These are phyloP conservation scores for Penicillium robsamsonii DNA, from an alignment of 495 filamentous ascomycete genomes.

Conservation along the genomic window DNA sequence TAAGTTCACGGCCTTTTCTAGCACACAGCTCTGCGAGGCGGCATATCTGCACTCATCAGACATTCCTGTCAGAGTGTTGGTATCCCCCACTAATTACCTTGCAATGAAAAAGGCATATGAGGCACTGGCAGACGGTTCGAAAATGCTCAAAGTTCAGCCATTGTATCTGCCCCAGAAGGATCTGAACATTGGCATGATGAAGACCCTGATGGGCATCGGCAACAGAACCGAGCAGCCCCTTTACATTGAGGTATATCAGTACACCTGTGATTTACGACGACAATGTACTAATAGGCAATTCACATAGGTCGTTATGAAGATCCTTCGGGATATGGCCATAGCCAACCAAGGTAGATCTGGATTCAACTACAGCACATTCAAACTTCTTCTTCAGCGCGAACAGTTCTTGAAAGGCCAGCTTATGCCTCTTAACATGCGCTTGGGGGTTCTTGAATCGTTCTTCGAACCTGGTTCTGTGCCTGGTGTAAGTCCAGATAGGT, in stretches of 20 bases:
- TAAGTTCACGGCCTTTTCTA: constrained; percentile 50
- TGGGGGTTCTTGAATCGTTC: constrained; percentile 46
- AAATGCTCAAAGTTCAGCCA: constrained; percentile 37
- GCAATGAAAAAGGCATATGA: constrained; percentile 36
- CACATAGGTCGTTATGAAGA: constrained; percentile 19
- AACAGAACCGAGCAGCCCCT: constrained; percentile 47
- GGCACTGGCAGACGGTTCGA: constrained; percentile 22
- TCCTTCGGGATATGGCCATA: constrained; percentile 61
- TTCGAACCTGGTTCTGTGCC: constrained; percentile 26
- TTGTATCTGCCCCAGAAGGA: constrained; percentile 56
- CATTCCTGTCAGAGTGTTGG: constrained; percentile 61
- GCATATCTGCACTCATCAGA: constrained; percentile 56
- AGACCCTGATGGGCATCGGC: constrained; percentile 65
- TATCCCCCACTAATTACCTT: constrained; percentile 57
- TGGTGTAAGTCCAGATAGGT: constrained; percentile 1
- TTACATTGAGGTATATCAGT: constrained; percentile 52
- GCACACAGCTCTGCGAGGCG: constrained; percentile 59
- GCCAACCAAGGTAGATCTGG: constrained; percentile 32
- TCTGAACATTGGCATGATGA: constrained; percentile 62
- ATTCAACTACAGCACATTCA: constrained; percentile 57
- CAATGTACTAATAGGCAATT: background rate
- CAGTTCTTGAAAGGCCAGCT: constrained; percentile 27
- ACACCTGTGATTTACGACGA: background rate
- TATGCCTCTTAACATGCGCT: constrained; percentile 32
- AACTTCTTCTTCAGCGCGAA: constrained; percentile 2